Base-by-base conservation (phyloP, 768 basidiomycete genomes). In the Lactarius indigo region DNA sequence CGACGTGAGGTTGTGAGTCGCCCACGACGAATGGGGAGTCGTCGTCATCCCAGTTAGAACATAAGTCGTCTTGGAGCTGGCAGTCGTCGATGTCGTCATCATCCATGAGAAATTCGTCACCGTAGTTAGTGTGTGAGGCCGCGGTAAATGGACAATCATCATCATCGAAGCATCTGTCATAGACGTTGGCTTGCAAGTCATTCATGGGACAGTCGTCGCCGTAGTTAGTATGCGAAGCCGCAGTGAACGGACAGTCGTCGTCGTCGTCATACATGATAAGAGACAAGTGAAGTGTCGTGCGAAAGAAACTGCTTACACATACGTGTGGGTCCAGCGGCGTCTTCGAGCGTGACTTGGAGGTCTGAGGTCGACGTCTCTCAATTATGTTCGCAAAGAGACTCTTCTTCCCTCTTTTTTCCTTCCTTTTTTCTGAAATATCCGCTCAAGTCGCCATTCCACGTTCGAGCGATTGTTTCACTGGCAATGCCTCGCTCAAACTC, bases 401-500 rank as follows among this genome's bases (percentile, higher is more conserved):
- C 31, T n/a, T 62, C 30, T 50, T 61, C 26, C n/a, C 30, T 23
- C 18, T 73, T 37, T 42, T 70, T 39, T 20, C 71, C 50, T 17
- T 71, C 52, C 64, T 73, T 63, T 72, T 64, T 17, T 42, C 71
- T 23, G 57, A 57, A 37, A 56, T 44, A 23, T 35, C 70, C 2
- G 66, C 72, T 23, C 56, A 67, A 57, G 47, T 64, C 10, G 67
- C 72, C 33, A 64, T 64, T 39, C 76, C 77, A 41, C 85, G 79
- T 55, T 92, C 86, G 75, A 72, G 76, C n/a, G 89, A 92, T 75
- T 94, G 92, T 76, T 92, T 85, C 76, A 74, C 78, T 30, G 81
- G 82, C 64, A 82, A 83, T 76, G 70, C 73, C 37, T 75, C 81
- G 54, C 82, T 82, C 75, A 89, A 87, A 74, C 81, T 92, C 76